These are phyloP conservation scores for Colletotrichum gloeosporioides DNA, from an alignment of 2,329 filamentous ascomycete genomes.

Conservation along the genomic window DNA sequence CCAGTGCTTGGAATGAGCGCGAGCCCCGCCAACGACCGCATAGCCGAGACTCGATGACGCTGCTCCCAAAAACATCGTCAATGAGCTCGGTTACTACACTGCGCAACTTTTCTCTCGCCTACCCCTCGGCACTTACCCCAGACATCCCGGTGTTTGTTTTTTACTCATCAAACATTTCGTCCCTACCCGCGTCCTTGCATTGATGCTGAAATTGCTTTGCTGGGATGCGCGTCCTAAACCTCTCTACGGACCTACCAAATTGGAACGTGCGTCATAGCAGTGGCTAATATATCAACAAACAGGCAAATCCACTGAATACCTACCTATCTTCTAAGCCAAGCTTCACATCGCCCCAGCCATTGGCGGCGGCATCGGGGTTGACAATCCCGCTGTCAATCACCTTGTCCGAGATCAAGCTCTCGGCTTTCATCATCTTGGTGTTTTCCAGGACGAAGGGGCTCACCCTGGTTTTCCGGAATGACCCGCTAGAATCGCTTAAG, in stretches of 20 bases:
- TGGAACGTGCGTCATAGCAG: conserved; percentile 37
- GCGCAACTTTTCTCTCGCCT: not conserved
- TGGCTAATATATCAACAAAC: conserved; percentile 53
- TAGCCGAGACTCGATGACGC: conserved; percentile 5
- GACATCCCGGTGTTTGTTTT: conserved; percentile 18
- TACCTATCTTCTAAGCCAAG: conserved; percentile 89
- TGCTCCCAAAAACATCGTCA: not conserved
- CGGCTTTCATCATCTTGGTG: conserved; percentile 95
- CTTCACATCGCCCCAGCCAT: conserved; percentile 90
- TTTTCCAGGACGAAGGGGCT: conserved; percentile 98
- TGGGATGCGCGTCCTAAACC: conserved; percentile 35
- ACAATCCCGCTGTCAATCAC: conserved; percentile 99
- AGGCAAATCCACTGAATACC: conserved; percentile 96
- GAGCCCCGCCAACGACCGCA: not conserved
- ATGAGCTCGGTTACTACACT: not conserved
- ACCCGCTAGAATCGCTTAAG: conserved; percentile 95
- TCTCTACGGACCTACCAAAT: conserved; percentile 27
- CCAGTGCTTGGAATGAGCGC: conserved; percentile 9
- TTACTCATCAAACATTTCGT: conserved; percentile 10
- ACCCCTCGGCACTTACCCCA: not conserved
- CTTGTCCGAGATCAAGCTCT: conserved; percentile 91
- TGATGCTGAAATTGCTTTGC: conserved; percentile 36
- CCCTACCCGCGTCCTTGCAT: conserved; percentile 31
- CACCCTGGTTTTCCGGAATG: conserved; percentile 96
- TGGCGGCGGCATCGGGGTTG: conserved; percentile 88